Percentiles rank a stretch among this genome's conserved stretches.
These are phyloP conservation scores for Saksenaea oblongispora DNA, from an alignment of 371 early-diverging fungal genomes.

Conservation along the genomic window DNA sequence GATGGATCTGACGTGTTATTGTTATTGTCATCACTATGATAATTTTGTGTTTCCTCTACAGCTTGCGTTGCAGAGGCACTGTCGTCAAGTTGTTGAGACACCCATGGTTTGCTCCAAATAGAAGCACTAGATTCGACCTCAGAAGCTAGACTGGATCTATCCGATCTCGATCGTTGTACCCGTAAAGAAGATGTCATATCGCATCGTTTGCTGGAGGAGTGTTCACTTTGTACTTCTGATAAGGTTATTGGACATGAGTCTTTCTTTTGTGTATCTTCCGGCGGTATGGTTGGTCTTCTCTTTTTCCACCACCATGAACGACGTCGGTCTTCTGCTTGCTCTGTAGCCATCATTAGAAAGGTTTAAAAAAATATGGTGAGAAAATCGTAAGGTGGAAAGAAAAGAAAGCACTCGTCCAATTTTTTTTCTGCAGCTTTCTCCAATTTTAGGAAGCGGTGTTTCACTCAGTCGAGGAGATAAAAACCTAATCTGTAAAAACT, in stretches of 20 bases:
- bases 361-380: not conserved
- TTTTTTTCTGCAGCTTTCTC: not conserved
- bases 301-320: conserved; percentile 10
- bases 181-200: conserved; percentile 1
- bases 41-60: not conserved
- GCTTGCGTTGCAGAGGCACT: not conserved
- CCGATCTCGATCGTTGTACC: conserved; percentile 4
- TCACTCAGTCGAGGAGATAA: not conserved
- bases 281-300: not conserved
- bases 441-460: not conserved
- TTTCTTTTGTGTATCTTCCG: not conserved
- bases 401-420: not conserved
- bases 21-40: not conserved
- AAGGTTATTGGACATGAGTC: not conserved
- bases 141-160: conserved; percentile 4
- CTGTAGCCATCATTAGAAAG: not conserved
- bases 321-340: not conserved
- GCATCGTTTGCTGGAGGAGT: not conserved
- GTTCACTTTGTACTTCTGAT: not conserved
- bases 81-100: not conserved
- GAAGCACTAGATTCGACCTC: conserved; percentile 9
- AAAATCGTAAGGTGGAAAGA: not conserved
- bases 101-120: conserved; percentile 12
- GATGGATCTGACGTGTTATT: not conserved
- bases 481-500: not conserved